Evolutionary conservation across 257 asterid species (phyloP).

Genomic region (Jaltomata sinuosa): DNA sequence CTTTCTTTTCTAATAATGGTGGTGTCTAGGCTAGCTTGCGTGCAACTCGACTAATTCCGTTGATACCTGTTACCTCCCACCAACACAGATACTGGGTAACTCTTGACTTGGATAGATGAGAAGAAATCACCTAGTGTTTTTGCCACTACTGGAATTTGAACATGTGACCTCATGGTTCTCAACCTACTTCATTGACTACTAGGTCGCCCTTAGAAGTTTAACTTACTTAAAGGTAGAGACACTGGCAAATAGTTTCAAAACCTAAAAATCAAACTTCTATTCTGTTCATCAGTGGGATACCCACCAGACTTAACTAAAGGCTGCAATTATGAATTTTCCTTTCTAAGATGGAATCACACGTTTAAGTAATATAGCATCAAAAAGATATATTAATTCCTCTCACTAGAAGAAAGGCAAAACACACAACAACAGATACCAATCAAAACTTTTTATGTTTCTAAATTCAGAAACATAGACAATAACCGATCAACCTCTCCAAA

Average conservation of each 20-base stretch:
- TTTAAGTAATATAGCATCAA: neutral
- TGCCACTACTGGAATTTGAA: neutral
- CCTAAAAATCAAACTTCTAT: neutral
- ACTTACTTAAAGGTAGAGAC: neutral
- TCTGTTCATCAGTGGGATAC: neutral
- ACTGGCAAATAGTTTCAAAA: neutral
- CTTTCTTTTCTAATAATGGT: neutral
- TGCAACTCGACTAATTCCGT: neutral
- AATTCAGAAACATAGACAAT: neutral
- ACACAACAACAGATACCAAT: neutral
- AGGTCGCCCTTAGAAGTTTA: neutral
- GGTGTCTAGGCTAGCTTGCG: neutral
- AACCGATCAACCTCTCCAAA: neutral
- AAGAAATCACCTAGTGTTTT: neutral
- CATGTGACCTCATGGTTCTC: neutral
- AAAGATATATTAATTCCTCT: neutral
- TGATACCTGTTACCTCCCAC: neutral
- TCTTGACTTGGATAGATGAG: neutral
- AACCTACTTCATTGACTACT: neutral
- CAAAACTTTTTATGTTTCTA: neutral
- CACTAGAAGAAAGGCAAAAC: neutral
- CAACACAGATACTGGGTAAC: neutral
- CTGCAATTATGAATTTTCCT: neutral
- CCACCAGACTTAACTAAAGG: neutral
- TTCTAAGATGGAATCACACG: neutral